Base-by-base conservation (phyloP, 2,329 filamentous ascomycete species). In the Exophiala mesophila region DNA sequence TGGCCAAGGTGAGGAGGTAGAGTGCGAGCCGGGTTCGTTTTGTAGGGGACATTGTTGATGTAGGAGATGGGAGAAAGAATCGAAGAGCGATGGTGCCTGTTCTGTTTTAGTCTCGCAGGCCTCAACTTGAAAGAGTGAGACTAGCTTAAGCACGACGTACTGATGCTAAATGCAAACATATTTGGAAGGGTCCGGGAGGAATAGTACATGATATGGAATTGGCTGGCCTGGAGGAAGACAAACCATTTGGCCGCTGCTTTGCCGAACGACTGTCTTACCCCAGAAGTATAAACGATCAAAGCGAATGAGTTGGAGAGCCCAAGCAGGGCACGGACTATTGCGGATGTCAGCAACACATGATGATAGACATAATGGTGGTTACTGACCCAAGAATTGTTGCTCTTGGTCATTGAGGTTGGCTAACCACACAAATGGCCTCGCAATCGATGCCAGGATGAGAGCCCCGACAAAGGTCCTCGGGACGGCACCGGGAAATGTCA, bases 201-300 rank as follows among this genome's bases (percentile, higher is more conserved):
- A 69, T 98, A 98, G 65, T 88, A 98, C 49, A 92, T 74, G 48
- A 94, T 69, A 66, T 98, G 92, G 59, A 98, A 98, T 64, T 97
- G 90, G 63, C 80, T 83, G 1, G 78, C 77, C 59, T 88, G 83
- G 40, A 97, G 72, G 28, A 86, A 49, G 3, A 83, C 66, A 68
- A 85, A 98, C 88, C 90, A 97, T 41, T 80, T 72, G 3, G 79
- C 83, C 3, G 82, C 77, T 3, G 71, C 71, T 19, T 63, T 67
- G 10, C 92, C 90, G 63, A 83, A 90, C 3, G 81, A 78, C 30
- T 65, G 73, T 21, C 72, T 72, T 17, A 96, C 69, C 2, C 76
- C 77, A 7, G 67, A 63, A 24, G 77, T 76, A 57, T 92, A 88
- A 3, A 73, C 69, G 15, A 84, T 59, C 33, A 98, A 68, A 2